Conservation (phyloP, 768 basidiomycete species). For the Pisolithus marmoratus region DNA sequence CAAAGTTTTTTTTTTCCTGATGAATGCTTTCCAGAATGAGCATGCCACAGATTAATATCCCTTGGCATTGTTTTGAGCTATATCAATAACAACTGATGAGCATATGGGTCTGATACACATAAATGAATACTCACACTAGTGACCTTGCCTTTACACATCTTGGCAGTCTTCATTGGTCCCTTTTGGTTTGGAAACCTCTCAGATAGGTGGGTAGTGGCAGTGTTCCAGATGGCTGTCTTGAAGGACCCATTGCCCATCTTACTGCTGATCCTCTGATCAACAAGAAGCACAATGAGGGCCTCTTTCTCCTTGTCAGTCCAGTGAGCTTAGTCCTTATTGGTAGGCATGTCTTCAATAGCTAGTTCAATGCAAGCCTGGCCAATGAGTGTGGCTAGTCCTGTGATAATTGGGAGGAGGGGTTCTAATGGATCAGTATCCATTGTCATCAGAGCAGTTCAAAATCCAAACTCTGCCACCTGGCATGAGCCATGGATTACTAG, state of each 20-base stretch:
- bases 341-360: background rate
- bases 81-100: background rate
- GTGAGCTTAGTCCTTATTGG: background rate
- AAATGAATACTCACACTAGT: background rate
- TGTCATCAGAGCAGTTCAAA: too few relatives aligned
- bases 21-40: background rate
- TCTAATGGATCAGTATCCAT: too few relatives aligned
- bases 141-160: background rate
- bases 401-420: too few relatives aligned
- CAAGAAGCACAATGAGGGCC: background rate
- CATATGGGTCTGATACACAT: background rate
- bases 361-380: background rate
- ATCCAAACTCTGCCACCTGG: too few relatives aligned
- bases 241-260: background rate
- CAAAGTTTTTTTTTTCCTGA: too few relatives aligned
- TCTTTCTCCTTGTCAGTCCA: background rate
- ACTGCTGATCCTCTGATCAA: background rate
- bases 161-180: background rate
- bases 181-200: background rate
- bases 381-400: too few relatives aligned
- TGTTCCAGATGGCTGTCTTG: background rate
- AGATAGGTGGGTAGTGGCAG: background rate
- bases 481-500: too few relatives aligned
- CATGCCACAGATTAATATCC: background rate
- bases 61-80: background rate